Evolutionary conservation across 306 rosid species (phyloP), one percentile per base, ranked within the genome.

Genomic region (Cicer bijugum): DNA sequence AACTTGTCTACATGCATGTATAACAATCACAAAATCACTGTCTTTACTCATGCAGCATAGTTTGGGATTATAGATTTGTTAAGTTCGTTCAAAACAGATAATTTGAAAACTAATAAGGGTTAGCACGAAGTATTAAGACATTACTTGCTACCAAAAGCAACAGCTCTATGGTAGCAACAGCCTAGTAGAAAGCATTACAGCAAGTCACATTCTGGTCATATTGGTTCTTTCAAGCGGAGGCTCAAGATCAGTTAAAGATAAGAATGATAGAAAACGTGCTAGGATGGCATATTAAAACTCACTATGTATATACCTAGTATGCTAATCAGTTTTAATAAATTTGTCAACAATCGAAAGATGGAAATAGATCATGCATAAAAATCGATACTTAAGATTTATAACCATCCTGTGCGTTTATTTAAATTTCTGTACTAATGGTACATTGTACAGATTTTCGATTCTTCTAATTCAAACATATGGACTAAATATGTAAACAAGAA

Each of bases 41-140:
- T 42, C 48, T 12, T 10, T 68, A 68, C 20, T 10, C 58, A 37
- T 14, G 63, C 28, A 74, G 65, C 74, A 53, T 45, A 43, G 45
- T 72, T 72, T 44, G 64, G 66, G 57, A 19, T 53, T 44, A 37
- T 42, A 40, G 23, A 61, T 44, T 56, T 72, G 19, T 39, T 43
- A 46, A 59, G 37, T 70, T 81, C 50, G 66, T 57, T 50, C 61
- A 71, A 50, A 15, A 15, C 12, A 71, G 19, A 76, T 66, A 71
- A 20, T 71, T 61, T 44, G 28, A 44, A 14, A n/a, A 11, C 20
- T 9, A 38, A 50, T 9, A 60, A 12, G 56, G 48, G 62, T 33
- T 51, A 67, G 61, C 61, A 69, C n/a, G 35, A 74, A 9, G 19
- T 58, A 51, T 14, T 46, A 28, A 28, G 50, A 60, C 14, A 50